Evolutionary conservation across 139 green algal genomes (phyloP), one percentile per base, ranked within the genome.

Genomic region (Pleodorina starrii): DNA sequence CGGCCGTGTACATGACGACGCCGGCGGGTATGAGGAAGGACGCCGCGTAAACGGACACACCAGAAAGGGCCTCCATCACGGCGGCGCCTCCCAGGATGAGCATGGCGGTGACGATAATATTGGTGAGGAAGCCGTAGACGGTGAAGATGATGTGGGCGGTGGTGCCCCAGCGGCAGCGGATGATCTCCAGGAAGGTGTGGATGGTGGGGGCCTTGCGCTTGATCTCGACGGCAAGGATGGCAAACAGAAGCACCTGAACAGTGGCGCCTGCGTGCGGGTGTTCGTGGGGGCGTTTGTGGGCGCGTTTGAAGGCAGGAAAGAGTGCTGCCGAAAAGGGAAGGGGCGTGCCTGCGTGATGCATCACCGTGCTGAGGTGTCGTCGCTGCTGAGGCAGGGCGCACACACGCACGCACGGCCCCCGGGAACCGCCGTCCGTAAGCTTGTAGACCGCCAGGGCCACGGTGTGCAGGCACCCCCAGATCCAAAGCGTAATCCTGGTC

Each of bases 171-270:
- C 95, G 93, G n/a, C 84, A 89, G 69, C 84, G 84, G 69, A 99
- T 89, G 85, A 99, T 97, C 91, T 99, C 97, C 44, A 98, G 94
- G 75, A 98, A 95, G 40, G 97, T 99, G 92, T 99, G 97, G 10
- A 95, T 95, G 29, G 92, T 97, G 73, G 96, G 96, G 19, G 97
- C 97, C 89, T 99, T 99, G 73, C 95, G 94, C 95, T 99, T 99
- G 90, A 99, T 95, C 91, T 99, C 93, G 35, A 99, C 96, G n/a
- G 97, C 97, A 32, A 99, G 92, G 63, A 99, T 95, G 78, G 96
- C 96, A 76, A 99, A 99, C 43, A 99, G 95, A 71, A 99, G 93
- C 88, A 99, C 94, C 91, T 99, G 97, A 36, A 99, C 94, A 12
- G 97, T 99, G 36, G 97, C 97, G 44, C 97, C 97, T 19, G 93